Evolutionary conservation across 2,329 filamentous ascomycete species (phyloP).

Genomic region (Colletotrichum zoysiae): DNA sequence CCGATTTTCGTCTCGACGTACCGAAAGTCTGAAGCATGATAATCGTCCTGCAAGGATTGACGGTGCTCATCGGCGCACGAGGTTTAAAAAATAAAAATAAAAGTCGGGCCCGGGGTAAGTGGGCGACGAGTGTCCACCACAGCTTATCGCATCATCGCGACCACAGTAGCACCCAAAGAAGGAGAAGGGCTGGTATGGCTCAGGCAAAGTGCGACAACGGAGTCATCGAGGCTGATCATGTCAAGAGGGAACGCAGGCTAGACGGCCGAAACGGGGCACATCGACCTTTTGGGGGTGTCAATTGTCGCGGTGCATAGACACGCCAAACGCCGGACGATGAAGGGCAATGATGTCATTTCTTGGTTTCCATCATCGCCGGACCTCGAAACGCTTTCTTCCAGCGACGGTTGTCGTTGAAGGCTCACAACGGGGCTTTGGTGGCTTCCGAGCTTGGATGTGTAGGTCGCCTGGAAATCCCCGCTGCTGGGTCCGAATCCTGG

Average conservation of each 20-base stretch:
- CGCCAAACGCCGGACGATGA: slow-evolving; percentile 20
- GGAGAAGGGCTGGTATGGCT: slow-evolving; percentile 3
- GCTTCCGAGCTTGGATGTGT: not conserved
- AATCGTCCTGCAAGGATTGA: slow-evolving; percentile 38
- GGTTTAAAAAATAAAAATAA: slow-evolving; percentile 18
- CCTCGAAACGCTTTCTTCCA: slow-evolving; percentile 21
- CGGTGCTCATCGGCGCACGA: slow-evolving; percentile 39
- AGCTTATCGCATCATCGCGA: slow-evolving; percentile 31
- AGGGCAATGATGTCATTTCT: slow-evolving; percentile 41
- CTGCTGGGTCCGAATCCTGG: not conserved
- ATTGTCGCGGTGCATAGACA: slow-evolving; percentile 27
- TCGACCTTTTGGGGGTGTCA: slow-evolving; percentile 12
- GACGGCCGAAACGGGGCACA: slow-evolving; percentile 6
- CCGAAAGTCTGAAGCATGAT: slow-evolving; percentile 32
- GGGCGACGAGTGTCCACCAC: slow-evolving; percentile 40
- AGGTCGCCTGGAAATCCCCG: not conserved
- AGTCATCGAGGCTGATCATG: not conserved
- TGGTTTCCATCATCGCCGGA: slow-evolving; percentile 9
- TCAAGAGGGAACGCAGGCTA: not conserved
- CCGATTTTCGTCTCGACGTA: slow-evolving; percentile 35
- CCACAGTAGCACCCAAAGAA: slow-evolving; percentile 10
- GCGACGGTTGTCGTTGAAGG: slow-evolving; percentile 15
- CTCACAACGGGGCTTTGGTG: slow-evolving; percentile 15
- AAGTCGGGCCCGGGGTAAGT: slow-evolving; percentile 40
- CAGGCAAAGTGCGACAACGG: slow-evolving; percentile 6